These are phyloP conservation scores for Pichia sp. DNA, from an alignment of 1,139 yeast species.

Conservation along the genomic window DNA sequence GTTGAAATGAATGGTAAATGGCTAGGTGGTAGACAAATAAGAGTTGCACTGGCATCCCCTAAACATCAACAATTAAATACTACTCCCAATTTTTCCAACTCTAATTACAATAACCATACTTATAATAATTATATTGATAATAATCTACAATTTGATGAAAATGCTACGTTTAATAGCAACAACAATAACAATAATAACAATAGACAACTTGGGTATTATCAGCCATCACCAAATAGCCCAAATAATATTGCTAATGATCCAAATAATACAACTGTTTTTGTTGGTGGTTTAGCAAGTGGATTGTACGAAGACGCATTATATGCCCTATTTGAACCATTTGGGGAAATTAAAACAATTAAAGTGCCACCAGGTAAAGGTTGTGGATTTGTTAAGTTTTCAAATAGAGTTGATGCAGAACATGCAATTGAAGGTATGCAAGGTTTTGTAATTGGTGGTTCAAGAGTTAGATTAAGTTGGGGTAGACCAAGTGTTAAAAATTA, in stretches of 20 bases:
- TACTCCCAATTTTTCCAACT: conserved; percentile 10
- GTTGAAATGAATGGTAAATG: conserved; percentile 76
- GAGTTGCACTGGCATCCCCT: conserved; percentile 72
- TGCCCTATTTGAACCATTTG: conserved; percentile 75
- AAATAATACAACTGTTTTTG: conserved; percentile 87
- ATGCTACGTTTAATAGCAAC: conserved; percentile 2
- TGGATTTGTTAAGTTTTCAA: conserved; percentile 81
- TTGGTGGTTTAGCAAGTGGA: conserved; percentile 77
- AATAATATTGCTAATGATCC: conserved; percentile 76
- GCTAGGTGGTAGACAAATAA: conserved; percentile 67
- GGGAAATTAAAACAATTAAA: conserved; percentile 75
- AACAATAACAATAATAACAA: conserved; percentile 3
- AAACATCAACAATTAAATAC: conserved; percentile 37
- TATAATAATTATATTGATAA: conserved; percentile 4
- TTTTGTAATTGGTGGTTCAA: conserved; percentile 76
- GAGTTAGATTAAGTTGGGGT: conserved; percentile 90
- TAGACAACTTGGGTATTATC: conserved; percentile 1
- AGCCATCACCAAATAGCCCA: conserved; percentile 15
- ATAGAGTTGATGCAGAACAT: conserved; percentile 78
- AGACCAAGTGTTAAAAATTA: conserved; percentile 35
- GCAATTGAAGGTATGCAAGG: conserved; percentile 94
- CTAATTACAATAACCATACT: conserved; percentile 4
- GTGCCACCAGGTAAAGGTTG: conserved; percentile 91
- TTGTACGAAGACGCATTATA: conserved; percentile 73
- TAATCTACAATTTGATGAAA: neutral